Conservation (phyloP, 306 rosid genomes). For the Vigna reflexopilosa region DNA sequence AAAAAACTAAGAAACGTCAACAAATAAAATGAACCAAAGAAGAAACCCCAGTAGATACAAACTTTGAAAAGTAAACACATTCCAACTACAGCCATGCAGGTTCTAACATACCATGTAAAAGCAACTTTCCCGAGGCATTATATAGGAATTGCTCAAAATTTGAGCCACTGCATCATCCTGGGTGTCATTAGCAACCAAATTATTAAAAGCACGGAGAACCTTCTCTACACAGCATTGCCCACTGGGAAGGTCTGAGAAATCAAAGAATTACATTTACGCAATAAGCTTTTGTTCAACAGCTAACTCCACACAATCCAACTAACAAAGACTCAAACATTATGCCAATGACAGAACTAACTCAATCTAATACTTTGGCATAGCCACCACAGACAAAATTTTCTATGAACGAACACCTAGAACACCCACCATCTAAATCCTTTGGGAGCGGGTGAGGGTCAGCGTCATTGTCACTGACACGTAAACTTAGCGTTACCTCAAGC, state of each 20-base stretch:
- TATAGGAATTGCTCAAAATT: constrained; percentile 59
- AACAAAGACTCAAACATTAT: not conserved
- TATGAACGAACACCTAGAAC: not conserved
- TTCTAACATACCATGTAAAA: constrained; percentile 81
- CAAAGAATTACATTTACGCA: constrained; percentile 33
- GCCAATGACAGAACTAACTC: not conserved
- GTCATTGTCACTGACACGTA: constrained; percentile 25
- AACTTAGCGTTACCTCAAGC: constrained; percentile 66
- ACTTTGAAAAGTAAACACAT: constrained; percentile 21
- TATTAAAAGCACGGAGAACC: constrained; percentile 66
- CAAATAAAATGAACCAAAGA: constrained; percentile 3
- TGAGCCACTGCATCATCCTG: constrained; percentile 74
- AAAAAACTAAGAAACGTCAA: constrained; percentile 1
- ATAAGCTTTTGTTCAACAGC: constrained; percentile 20
- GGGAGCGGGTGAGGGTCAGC: constrained; percentile 7
- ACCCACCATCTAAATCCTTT: constrained; percentile 58
- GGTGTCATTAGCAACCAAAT: constrained; percentile 73
- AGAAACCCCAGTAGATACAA: constrained; percentile 7
- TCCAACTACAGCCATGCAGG: not conserved
- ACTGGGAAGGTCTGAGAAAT: constrained; percentile 54
- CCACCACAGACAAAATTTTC: not conserved
- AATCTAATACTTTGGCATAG: not conserved
- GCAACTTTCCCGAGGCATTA: constrained; percentile 74
- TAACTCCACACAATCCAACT: constrained; percentile 21
- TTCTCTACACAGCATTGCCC: constrained; percentile 49